These are phyloP conservation scores for sorghum (Sorghum bicolor) DNA, from an alignment of 176 grass and related monocot species.

Conservation along the genomic window Sorghum_bicolor_NCBIv3 NC_012870.2:70159501-70160000, in stretches of 20 bases:
- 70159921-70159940: not conserved
- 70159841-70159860: conserved; percentile 29
- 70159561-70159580: conserved; percentile 11
- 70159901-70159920: not conserved
- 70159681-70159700: not conserved
- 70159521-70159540: conserved; percentile 41
- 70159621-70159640: not conserved
- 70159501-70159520: conserved; percentile 9
- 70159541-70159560: not conserved
- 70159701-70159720: not conserved
- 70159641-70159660: not conserved
- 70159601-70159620: not conserved
- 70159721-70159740: not conserved
- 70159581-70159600: not conserved
- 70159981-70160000: not conserved
- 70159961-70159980: not conserved
- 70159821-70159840: conserved; percentile 28
- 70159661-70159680: not conserved
- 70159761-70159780: not conserved
- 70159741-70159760: not conserved
- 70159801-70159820: not conserved
- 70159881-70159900: too few relatives aligned
- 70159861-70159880: not conserved
- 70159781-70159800: too few relatives aligned
- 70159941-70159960: not conserved